Percentiles rank a stretch among this genome's conserved stretches.
Conservation (phyloP, 1,284 basidiomycete genomes). For the Laetiporus sulphureus region DNA sequence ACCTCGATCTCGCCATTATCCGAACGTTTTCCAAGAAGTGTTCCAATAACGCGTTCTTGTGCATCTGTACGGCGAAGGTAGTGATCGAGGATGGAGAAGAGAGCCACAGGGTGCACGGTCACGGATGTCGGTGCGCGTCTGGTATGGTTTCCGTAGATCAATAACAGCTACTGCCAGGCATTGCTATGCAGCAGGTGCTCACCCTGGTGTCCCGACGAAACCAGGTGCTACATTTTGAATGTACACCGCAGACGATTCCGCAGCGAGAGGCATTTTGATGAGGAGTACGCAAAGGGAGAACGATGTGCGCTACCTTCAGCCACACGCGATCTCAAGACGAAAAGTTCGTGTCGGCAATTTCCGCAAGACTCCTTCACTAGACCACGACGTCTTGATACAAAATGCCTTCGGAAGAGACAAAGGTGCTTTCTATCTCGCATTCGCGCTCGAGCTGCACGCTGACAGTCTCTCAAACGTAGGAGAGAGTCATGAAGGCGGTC, state of each 20-base stretch:
- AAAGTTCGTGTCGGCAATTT: constrained; percentile 28
- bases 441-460: neutral
- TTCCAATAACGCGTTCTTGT: constrained; percentile 93
- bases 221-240: constrained; percentile 40
- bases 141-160: constrained; percentile 8
- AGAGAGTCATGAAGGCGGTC: constrained; percentile 72
- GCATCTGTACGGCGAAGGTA: constrained; percentile 82
- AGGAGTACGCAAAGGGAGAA: constrained; percentile 10
- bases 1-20: constrained; percentile 57
- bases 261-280: constrained; percentile 58
- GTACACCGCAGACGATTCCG: constrained; percentile 61
- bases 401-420: constrained; percentile 85
- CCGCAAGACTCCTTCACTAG: constrained; percentile 21
- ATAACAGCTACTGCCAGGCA: neutral
- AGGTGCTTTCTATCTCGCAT: constrained; percentile 36
- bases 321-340: constrained; percentile 18
- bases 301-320: too few relatives aligned
- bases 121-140: constrained; percentile 71
- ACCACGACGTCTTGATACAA: constrained; percentile 22
- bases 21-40: constrained; percentile 83
- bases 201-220: constrained; percentile 29
- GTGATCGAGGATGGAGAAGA: constrained; percentile 96
- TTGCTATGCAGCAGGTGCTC: constrained; percentile 8
- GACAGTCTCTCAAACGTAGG: constrained; percentile 34
- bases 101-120: constrained; percentile 86